These are phyloP conservation scores for Fusarium nanum DNA, from an alignment of 2,329 filamentous ascomycete species.

Conservation along the genomic window DNA sequence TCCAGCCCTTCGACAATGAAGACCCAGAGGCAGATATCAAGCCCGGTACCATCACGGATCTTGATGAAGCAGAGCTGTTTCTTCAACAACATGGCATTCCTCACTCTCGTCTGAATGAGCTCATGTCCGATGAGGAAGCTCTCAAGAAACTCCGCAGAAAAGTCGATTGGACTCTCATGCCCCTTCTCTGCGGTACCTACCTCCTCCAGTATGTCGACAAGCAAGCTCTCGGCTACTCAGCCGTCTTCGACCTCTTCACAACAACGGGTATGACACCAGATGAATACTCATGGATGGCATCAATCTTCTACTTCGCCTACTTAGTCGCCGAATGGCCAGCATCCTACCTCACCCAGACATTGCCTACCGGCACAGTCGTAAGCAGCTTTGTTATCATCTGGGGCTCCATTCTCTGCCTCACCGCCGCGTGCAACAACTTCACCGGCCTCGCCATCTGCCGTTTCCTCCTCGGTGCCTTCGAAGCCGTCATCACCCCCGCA, in stretches of 20 bases:
- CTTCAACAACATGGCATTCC: conserved; percentile 44
- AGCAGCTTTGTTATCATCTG: conserved; percentile 50
- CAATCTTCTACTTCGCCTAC: conserved; percentile 66
- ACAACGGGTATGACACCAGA: conserved; percentile 59
- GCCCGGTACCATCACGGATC: conserved; percentile 38
- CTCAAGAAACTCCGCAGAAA: conserved; percentile 52
- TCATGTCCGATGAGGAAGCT: conserved; percentile 42
- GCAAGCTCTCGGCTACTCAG: conserved; percentile 64
- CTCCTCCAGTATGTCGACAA: conserved; percentile 68
- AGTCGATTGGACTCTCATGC: conserved; percentile 63
- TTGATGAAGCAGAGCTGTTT: conserved; percentile 46
- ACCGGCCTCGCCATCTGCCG: conserved; percentile 58
- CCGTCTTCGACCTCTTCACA: conserved; percentile 66
- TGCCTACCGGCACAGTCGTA: conserved; percentile 52
- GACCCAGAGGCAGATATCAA: conserved; percentile 45
- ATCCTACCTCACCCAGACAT: conserved; percentile 51
- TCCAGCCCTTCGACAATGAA: conserved; percentile 29
- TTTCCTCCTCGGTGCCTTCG: conserved; percentile 60
- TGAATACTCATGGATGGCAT: conserved; percentile 66
- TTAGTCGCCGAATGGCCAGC: conserved; percentile 57
- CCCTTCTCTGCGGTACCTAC: conserved; percentile 62
- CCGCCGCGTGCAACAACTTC: conserved; percentile 57
- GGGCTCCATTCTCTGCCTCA: conserved; percentile 58
- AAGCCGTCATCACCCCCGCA: conserved; percentile 61
- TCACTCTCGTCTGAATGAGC: conserved; percentile 39